Percentiles rank a stretch among this genome's conserved stretches.
Evolutionary conservation across 805 yeast species (phyloP).

Genomic region (Aciculoconidium aculeatum): DNA sequence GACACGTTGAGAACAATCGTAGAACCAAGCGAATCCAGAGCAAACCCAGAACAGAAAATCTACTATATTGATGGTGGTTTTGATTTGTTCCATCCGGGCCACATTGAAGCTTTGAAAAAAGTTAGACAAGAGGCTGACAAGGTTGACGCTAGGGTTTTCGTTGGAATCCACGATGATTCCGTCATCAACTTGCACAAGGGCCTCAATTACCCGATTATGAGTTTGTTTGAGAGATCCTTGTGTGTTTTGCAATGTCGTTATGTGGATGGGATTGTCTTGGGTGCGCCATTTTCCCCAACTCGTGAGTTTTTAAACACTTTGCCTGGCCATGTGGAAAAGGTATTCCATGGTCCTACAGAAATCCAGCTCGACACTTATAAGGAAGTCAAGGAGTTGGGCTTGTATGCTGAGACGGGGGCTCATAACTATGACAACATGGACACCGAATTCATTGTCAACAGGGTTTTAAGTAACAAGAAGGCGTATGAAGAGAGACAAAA

Average conservation of each 20-base stretch:
- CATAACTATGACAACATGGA: conserved; percentile 64
- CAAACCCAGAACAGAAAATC: conserved; percentile 16
- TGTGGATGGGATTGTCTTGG: conserved; percentile 73
- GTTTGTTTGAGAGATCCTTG: conserved; percentile 73
- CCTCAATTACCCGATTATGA: conserved; percentile 77
- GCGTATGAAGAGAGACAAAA: conserved; percentile 82
- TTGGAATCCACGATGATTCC: conserved; percentile 61
- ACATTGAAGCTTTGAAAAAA: conserved; percentile 62
- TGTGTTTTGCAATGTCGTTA: conserved; percentile 85
- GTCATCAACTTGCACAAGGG: conserved; percentile 55
- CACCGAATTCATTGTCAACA: conserved; percentile 62
- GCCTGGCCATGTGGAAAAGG: conserved; percentile 32
- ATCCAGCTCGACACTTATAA: conserved; percentile 30
- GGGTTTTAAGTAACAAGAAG: conserved; percentile 64
- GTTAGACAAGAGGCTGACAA: conserved; percentile 36
- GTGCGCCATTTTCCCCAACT: conserved; percentile 55
- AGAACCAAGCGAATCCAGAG: conserved; percentile 21
- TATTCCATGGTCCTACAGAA: conserved; percentile 57
- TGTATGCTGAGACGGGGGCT: conserved; percentile 39
- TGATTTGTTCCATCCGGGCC: conserved; percentile 92
- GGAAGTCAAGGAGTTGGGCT: conserved; percentile 22
- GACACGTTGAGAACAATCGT: conserved; percentile 26
- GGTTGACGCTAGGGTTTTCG: conserved; percentile 45
- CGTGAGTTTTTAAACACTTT: conserved; percentile 32
- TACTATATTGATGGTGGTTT: conserved; percentile 77